These are phyloP conservation scores for Aspergillus funiculosus DNA, from an alignment of 495 filamentous ascomycete genomes.

Conservation along the genomic window DNA sequence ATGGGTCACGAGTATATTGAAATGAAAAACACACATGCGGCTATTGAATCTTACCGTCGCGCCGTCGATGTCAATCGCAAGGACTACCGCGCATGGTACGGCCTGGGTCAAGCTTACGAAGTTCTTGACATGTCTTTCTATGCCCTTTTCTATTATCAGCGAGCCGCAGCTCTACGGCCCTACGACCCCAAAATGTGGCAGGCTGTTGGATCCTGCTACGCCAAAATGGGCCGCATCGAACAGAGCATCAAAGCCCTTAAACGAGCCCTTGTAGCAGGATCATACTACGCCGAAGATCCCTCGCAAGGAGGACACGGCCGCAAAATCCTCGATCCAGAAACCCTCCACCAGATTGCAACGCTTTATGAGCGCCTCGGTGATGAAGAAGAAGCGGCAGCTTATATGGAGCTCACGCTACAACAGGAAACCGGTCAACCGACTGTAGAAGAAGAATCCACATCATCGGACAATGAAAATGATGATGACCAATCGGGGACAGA, in stretches of 20 bases:
- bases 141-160: slow-evolving; percentile 94
- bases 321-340: slow-evolving; percentile 78
- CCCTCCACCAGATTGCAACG: slow-evolving; percentile 79
- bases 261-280: slow-evolving; percentile 77
- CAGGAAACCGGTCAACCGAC: slow-evolving; percentile 65
- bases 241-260: slow-evolving; percentile 94
- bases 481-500: slow-evolving; percentile 31
- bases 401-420: slow-evolving; percentile 90
- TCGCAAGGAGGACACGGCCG: slow-evolving; percentile 25
- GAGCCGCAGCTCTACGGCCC: slow-evolving; percentile 80
- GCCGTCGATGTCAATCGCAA: slow-evolving; percentile 95
- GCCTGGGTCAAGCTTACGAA: slow-evolving; percentile 94
- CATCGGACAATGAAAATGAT: slow-evolving; percentile 42
- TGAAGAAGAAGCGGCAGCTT: slow-evolving; percentile 71
- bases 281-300: slow-evolving; percentile 63
- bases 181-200: slow-evolving; percentile 99
- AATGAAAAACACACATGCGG: slow-evolving; percentile 97
- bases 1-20: slow-evolving; percentile 99
- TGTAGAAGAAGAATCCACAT: slow-evolving; percentile 23
- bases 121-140: slow-evolving; percentile 97
- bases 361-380: slow-evolving; percentile 79
- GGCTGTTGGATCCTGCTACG: slow-evolving; percentile 85
- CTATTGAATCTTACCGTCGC: slow-evolving; percentile 93
- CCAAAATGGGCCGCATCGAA: slow-evolving; percentile 71
- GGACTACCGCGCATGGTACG: slow-evolving; percentile 98